Base-by-base conservation (phyloP, 108 stramenopile species). In the Phaeodactylum tricornutum region DNA sequence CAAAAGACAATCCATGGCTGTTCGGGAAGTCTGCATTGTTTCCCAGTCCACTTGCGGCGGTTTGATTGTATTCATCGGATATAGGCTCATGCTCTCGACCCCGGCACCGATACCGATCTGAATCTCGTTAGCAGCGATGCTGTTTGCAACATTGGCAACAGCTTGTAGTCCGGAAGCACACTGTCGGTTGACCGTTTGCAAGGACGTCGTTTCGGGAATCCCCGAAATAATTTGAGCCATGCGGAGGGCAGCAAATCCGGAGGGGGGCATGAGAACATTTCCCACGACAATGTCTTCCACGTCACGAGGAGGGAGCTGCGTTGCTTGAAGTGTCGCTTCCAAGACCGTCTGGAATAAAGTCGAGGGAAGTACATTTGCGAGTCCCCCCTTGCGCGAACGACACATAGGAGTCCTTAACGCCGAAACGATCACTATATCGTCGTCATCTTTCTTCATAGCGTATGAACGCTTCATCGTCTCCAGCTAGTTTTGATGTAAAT, bases 161-260 rank as follows among this genome's bases (percentile, higher is more conserved):
- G 97, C 94, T 60, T 98, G 94, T 14, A 98, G 62, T 17, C 97
- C 95, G 11, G 82, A 85, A 52, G 87, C 74, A 62, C 97, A 98
- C 64, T 96, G 95, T 12, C 97, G 85, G 66, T 98, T 98, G 43
- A 66, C 47, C 47, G 36, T 29, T 45, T 62, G 44, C 5, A 59
- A 53, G 35, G 72, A 62, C 1, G 90, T 76, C 23, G 78, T 66
- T 16, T 89, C 49, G 1, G 85, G 76, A 36, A 86, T 75, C n/a
- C 87, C 92, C 16, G 85, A 71, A 7, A 66, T 57, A n/a, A 98
- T 55, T 33, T 87, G 86, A 25, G 96, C 93, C 79, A 95, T 92
- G 12, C 96, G 80, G 50, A 84, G 72, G 0, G 88, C 81, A 1
- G 80, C 83, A 38, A 87, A 83, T 15, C 86, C 88, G 16, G 90